Evolutionary conservation across 345 rosid genomes (phyloP), one percentile per base, ranked within the genome.

Genomic region (Barbarea vulgaris): DNA sequence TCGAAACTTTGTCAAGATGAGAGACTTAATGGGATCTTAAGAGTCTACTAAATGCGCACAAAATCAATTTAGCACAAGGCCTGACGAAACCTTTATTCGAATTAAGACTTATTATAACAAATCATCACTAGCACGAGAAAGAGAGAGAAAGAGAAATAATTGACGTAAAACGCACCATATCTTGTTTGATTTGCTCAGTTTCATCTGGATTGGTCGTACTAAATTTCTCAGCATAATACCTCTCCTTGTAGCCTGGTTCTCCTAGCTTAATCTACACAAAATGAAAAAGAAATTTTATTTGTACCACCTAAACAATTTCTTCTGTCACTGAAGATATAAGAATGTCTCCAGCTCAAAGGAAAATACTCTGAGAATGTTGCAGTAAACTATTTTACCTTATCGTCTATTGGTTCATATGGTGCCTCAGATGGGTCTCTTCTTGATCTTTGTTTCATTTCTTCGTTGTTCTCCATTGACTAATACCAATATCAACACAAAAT

Each of bases 191-290:
- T 70, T 81, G 80, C 52, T 83, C 93, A 65, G 84, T 84, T 73
- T 89, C 89, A 59, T 79, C 88, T 9, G 75, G 85, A 70, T 76
- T 85, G 77, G 92, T 86, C 25, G 86, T 19, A 21, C 77, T 83
- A 79, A 91, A 89, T 75, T 96, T 96, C 83, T 93, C 97, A 15
- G 88, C 84, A 77, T 96, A 96, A 71, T 96, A 96, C 79, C 98
- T 86, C 70, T 91, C 92, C 77, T 89, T 93, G 83, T 91, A 93
- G 71, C 97, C 99, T 25, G 98, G 93, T 79, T 96, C 96, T 64
- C 99, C 98, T 54, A 96, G 82, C 80, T 83, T 96, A 80, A 96
- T 85, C 98, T 96, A 72, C 9, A 55, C 64, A 67, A 54, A n/a
- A 46, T 28, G 12, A 44, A 25, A 54, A 15, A 63, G 22, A 21